A percentile compares a stretch with the other conserved stretches of the same genome.
Evolutionary conservation across 2,329 filamentous ascomycete species (phyloP).

Genomic region (Sclerotinia minor): DNA sequence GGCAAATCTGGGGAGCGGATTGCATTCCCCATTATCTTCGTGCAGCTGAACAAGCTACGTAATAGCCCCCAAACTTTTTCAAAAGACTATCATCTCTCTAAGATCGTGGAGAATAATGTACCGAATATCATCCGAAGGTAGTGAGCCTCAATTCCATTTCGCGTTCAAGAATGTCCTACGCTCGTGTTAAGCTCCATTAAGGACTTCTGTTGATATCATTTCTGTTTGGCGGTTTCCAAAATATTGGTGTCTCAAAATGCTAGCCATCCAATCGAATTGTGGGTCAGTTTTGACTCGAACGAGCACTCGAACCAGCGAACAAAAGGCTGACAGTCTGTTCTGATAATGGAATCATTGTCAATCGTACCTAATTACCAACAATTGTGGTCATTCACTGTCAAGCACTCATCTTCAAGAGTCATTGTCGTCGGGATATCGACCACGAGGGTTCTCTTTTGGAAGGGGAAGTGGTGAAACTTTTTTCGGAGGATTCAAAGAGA

Average conservation of each 20-base stretch:
- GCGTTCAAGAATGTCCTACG: neutral
- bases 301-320: neutral
- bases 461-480: neutral
- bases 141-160: neutral
- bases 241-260: neutral
- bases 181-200: neutral
- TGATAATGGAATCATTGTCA: neutral
- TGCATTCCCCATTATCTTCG: neutral
- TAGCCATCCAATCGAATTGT: neutral
- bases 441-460: slow-evolving; percentile 1
- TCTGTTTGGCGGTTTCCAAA: neutral
- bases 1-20: neutral
- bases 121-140: neutral
- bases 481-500: neutral
- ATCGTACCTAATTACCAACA: neutral
- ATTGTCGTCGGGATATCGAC: slow-evolving; percentile 12
- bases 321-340: neutral
- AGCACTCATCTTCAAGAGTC: neutral
- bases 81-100: neutral
- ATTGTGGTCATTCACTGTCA: neutral
- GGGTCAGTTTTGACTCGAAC: neutral
- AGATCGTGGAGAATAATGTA: neutral
- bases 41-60: neutral
- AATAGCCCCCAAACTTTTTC: no score
- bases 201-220: neutral